Evolutionary conservation across 2,329 filamentous ascomycete genomes (phyloP), one percentile per base, ranked within the genome.

Genomic region (Tolypocladium cylindrosporum): DNA sequence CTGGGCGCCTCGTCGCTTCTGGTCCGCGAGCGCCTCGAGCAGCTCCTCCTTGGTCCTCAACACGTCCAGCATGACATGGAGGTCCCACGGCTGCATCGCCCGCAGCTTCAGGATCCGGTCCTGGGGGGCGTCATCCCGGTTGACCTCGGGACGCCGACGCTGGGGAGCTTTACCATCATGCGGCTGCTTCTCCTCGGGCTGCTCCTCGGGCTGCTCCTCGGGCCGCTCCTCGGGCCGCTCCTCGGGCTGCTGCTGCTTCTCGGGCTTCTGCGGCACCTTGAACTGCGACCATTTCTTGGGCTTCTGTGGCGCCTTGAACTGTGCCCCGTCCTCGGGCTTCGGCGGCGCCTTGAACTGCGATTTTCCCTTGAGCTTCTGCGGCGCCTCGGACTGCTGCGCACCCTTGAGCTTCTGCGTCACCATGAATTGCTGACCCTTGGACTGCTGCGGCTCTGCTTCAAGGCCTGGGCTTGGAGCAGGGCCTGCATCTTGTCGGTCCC

Each of bases 51-150:
- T 10, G 13, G 24, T 45, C 14, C 67, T 61, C 21, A 62, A 37
- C 34, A 52, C 61, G 57, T 68, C 67, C 11, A 48, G 58, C 9
- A 61, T 54, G 14, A 68, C 61, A 6, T 66, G 54, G 10, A 68
- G 55, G 58, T 68, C 66, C 65, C 62, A 65, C 16, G 59, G 31
- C 7, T 59, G 60, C 55, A 64, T 39, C 1, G 36, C 43, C 34
- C 61, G 59, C 45, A 68, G 42, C 50, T 60, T 45, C n/a, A 42
- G 6, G 40, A 67, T 59, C 11, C 61, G 60, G 19, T n/a, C 48
- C 16, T 42, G 41, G 1, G 48, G 53, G 9, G 37, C 11, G 31
- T 24, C 4, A 14, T 24, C 42, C 42, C 42, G 42, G 11, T 11
- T 45, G 42, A 21, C n/a, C 8, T 21, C 3, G 0, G 31, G 31